Percentiles rank a stretch among this genome's conserved stretches.
Conservation (phyloP, 1,139 yeast genomes). For the Yamadazyma jaroonii region DNA sequence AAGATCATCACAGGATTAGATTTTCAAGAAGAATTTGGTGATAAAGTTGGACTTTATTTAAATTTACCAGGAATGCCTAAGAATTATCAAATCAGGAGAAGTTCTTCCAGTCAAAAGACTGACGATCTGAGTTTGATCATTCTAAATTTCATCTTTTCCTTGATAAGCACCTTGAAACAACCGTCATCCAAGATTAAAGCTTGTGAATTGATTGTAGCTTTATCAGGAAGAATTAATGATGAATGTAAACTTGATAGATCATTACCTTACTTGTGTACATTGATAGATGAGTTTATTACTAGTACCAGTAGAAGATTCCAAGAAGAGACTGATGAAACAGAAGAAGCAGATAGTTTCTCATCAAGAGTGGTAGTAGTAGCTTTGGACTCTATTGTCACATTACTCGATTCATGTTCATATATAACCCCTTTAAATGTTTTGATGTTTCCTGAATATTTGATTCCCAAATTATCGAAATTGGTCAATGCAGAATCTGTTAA, state of each 20-base stretch:
- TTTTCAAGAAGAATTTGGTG: constrained; percentile 20
- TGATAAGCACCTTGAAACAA: constrained; percentile 61
- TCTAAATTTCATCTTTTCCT: constrained; percentile 61
- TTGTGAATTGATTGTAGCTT: constrained; percentile 70
- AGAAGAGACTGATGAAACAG: neutral
- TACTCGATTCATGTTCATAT: constrained; percentile 61
- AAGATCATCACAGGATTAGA: constrained; percentile 48
- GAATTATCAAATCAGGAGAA: constrained; percentile 41
- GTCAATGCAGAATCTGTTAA: constrained; percentile 23
- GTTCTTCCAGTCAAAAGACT: constrained; percentile 16
- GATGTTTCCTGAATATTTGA: constrained; percentile 74
- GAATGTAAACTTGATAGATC: constrained; percentile 84
- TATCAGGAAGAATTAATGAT: constrained; percentile 76
- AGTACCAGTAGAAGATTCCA: constrained; percentile 6
- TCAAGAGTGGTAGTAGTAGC: constrained; percentile 59
- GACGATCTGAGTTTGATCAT: constrained; percentile 52
- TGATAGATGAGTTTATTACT: constrained; percentile 34
- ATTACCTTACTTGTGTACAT: constrained; percentile 68
- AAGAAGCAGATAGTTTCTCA: constrained; percentile 8
- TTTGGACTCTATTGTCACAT: constrained; percentile 55
- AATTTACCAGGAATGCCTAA: constrained; percentile 49
- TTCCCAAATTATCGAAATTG: constrained; percentile 63
- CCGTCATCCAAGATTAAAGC: constrained; percentile 67
- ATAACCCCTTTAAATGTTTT: constrained; percentile 74
- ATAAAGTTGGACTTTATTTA: constrained; percentile 27